Base-by-base conservation (phyloP, 495 filamentous ascomycete species). In the Penicilliopsis zonata region DNA sequence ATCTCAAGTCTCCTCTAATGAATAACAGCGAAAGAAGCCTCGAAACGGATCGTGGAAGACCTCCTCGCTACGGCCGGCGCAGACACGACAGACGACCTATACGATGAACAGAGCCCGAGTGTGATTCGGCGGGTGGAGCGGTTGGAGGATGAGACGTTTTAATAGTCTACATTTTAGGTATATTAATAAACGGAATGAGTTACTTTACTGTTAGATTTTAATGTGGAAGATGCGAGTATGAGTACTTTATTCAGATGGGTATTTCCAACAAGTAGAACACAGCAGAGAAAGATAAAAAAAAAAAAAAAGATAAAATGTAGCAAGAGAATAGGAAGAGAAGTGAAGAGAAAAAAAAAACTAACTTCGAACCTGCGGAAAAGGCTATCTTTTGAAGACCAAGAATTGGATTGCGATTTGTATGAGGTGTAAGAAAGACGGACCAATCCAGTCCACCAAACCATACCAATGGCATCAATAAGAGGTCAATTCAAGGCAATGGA, bases 41-140 rank as follows among this genome's bases (percentile, higher is more conserved):
- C 83, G 32, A 85, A 75, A 52, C 72, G 80, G 6, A 96, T 99
- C 31, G 90, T 99, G 1, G 80, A 87, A 23, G 84, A 96, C 53
- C 66, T 99, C 17, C 61, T 96, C 9, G 61, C 81, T 24, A 93
- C 86, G 3, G 92, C 92, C 9, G 72, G 68, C 4, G 53, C 56
- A 9, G 61, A 55, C 13, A 56, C 64, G 9, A 69, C 61, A 1
- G 60, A 67, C 33, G 52, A 53, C 17, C 15, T 55, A 16, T 38
- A 33, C 2, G 67, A 70, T 2, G 78, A 78, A 38, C 73, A 78
- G 36, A 86, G 81, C 42, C 82, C 83, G 4, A 85, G 78, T 28
- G 62, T 90, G 38, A 76, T 87, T 18, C 70, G 74, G 46, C 71
- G 80, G 52, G 72, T 67, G 30, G 67, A 72, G 27, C 50, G 67